Conservation (phyloP, 2,329 filamentous ascomycete species). For the Ilyonectria sp. region DNA sequence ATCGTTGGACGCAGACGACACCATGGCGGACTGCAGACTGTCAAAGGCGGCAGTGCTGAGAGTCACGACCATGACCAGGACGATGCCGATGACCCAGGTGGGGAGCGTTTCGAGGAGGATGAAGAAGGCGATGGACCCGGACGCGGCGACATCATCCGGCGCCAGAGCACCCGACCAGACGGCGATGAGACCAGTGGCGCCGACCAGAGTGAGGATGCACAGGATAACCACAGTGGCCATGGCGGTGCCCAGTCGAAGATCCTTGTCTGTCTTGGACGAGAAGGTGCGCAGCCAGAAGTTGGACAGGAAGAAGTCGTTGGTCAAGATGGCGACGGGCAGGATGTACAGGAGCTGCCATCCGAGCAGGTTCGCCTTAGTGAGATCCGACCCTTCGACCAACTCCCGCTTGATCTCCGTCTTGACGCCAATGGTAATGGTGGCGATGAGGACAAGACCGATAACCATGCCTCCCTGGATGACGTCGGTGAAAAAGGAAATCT, state of each 20-base stretch:
- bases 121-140: constrained; percentile 82
- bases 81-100: constrained; percentile 85
- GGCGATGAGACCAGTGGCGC: constrained; percentile 80
- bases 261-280: constrained; percentile 83
- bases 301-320: constrained; percentile 90
- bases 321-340: constrained; percentile 83
- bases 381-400: constrained; percentile 77
- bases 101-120: constrained; percentile 80
- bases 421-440: constrained; percentile 82
- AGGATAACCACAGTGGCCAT: constrained; percentile 77
- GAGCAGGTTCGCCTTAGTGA: constrained; percentile 78
- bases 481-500: constrained; percentile 87
- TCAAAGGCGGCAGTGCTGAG: constrained; percentile 86
- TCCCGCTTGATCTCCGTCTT: constrained; percentile 80
- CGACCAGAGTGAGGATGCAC: constrained; percentile 80
- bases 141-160: constrained; percentile 66
- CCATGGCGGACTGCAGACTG: constrained; percentile 86
- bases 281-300: constrained; percentile 90
- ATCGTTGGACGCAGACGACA: constrained; percentile 88
- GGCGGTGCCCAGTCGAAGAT: constrained; percentile 82
- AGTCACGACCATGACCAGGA: constrained; percentile 85
- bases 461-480: constrained; percentile 87
- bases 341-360: constrained; percentile 92
- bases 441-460: constrained; percentile 80
- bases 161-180: constrained; percentile 83